Evolutionary conservation across 2,329 filamentous ascomycete genomes (phyloP).

Genomic region (Aphanocladium album): DNA sequence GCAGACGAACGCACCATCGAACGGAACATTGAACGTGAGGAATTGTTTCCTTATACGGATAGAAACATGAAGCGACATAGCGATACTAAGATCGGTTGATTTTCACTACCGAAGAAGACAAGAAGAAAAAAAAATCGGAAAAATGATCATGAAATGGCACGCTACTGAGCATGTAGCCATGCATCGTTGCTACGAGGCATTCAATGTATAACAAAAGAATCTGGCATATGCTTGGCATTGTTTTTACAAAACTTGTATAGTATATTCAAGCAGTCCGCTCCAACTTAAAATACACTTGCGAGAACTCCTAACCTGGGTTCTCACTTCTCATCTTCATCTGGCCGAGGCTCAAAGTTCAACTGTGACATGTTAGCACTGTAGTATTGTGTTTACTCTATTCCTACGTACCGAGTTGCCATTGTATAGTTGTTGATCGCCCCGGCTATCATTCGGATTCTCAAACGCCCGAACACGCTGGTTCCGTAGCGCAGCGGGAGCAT

Average conservation of each 20-base stretch:
- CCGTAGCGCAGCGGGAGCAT: conserved; percentile 16
- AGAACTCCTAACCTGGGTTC: neutral
- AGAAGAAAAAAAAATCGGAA: neutral
- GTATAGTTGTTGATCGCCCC: conserved; percentile 67
- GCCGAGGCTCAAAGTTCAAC: conserved; percentile 65
- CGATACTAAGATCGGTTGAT: conserved; percentile 1
- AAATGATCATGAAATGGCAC: neutral
- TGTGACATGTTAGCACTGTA: conserved; percentile 31
- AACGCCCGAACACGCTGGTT: conserved; percentile 18
- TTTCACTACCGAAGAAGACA: neutral
- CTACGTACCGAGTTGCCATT: conserved; percentile 82
- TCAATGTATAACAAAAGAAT: conserved; percentile 1
- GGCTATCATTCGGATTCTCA: conserved; percentile 39
- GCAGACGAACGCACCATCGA: neutral
- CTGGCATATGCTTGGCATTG: conserved; percentile 14
- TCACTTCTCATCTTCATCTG: conserved; percentile 50
- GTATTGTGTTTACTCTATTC: neutral
- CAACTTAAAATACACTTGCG: neutral
- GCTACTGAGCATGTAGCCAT: neutral
- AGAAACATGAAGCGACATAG: neutral
- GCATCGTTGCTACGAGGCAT: neutral
- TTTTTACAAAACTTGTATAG: conserved; percentile 20
- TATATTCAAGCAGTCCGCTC: conserved; percentile 16
- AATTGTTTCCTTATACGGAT: neutral
- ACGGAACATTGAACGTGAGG: neutral